These are phyloP conservation scores for Aegilops bicornis DNA, from an alignment of 176 grass and related monocot genomes.

Conservation along the genomic window DNA sequence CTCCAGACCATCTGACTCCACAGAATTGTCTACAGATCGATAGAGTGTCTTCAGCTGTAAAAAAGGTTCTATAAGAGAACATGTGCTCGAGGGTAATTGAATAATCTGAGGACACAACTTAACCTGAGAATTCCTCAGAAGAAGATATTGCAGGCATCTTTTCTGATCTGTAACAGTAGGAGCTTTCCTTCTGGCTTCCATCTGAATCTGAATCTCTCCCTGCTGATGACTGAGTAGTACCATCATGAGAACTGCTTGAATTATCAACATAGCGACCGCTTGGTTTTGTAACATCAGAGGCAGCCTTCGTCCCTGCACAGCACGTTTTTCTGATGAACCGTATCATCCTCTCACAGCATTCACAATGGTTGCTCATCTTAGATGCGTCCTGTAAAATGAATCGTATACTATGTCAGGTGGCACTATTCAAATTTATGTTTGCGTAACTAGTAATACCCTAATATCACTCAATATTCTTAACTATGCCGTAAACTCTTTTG, in stretches of 20 bases:
- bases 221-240: neutral
- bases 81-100: neutral
- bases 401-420: neutral
- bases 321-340: neutral
- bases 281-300: constrained; percentile 33
- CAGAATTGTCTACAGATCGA: too few relatives aligned
- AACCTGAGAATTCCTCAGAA: constrained; percentile 34
- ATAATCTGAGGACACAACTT: neutral
- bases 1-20: too few relatives aligned
- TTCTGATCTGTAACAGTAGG: neutral
- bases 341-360: neutral
- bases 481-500: too few relatives aligned
- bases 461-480: neutral
- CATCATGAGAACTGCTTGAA: neutral
- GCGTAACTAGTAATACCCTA: neutral
- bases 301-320: constrained; percentile 23
- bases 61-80: neutral
- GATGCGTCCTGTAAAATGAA: neutral
- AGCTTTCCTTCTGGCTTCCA: neutral
- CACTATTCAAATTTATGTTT: too few relatives aligned
- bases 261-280: neutral
- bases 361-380: neutral
- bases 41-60: constrained; percentile 2
- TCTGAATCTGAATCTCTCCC: neutral
- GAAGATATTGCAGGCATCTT: neutral